Percentiles rank a stretch among this genome's conserved stretches.
These are phyloP conservation scores for Cotoneaster glaucophyllus DNA, from an alignment of 306 rosid genomes.

Conservation along the genomic window DNA sequence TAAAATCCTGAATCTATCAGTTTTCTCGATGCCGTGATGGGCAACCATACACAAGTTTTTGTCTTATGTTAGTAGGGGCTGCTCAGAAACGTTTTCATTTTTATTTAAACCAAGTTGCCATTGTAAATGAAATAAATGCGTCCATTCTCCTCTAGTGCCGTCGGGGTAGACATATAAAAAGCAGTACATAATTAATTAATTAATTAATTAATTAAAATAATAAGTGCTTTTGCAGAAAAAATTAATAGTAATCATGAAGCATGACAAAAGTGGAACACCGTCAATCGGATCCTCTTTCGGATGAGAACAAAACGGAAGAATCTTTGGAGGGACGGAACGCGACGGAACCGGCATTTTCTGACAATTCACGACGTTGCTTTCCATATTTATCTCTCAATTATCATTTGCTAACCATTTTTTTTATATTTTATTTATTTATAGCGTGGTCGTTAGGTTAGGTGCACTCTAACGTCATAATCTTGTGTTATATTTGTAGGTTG, in stretches of 20 bases:
- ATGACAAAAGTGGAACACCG: neutral
- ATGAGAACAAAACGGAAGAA: neutral
- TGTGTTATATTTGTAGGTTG: neutral
- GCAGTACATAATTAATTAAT: too few species aligned
- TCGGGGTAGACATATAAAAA: neutral
- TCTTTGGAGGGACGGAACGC: neutral
- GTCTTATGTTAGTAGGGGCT: neutral
- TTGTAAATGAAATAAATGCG: neutral
- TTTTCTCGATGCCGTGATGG: too few species aligned
- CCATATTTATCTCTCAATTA: neutral
- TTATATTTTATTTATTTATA: too few species aligned
- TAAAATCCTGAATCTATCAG: too few species aligned
- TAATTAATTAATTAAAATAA: too few species aligned
- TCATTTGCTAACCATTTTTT: neutral
- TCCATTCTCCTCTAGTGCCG: neutral
- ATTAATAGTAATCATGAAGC: too few species aligned
- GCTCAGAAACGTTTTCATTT: neutral
- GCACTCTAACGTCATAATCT: neutral
- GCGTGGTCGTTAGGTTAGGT: slow-evolving; percentile 17
- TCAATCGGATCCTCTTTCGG: too few species aligned
- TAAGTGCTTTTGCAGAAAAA: neutral
- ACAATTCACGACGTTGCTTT: neutral
- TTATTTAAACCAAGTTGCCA: neutral
- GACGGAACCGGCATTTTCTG: neutral
- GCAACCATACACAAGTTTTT: too few species aligned